Evolutionary conservation across 176 grass and related monocot genomes (phyloP).

Genomic region (Phyllostachys edulis): DNA sequence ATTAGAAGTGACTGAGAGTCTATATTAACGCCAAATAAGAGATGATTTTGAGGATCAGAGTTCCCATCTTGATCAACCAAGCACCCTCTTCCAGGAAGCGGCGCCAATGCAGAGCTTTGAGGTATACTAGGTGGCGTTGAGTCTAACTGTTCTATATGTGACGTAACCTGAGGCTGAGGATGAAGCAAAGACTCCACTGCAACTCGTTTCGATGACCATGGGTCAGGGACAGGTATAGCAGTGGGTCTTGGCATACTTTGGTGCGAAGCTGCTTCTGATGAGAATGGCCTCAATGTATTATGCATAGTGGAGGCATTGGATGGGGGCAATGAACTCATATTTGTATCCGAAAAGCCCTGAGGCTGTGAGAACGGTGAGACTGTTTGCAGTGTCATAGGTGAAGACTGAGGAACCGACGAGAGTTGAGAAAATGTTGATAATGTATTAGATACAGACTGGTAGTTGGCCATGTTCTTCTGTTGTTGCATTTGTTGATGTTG

Average conservation of each 20-base stretch:
- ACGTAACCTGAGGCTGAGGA: conserved; percentile 40
- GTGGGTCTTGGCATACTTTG: conserved; percentile 61
- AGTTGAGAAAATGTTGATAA: conserved; percentile 51
- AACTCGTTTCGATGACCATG: conserved; percentile 74
- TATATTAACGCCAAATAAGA: conserved; percentile 75
- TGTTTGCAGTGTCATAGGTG: conserved; percentile 44
- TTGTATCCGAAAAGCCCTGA: conserved; percentile 58
- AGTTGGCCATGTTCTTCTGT: conserved; percentile 54
- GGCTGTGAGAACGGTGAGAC: conserved; percentile 56
- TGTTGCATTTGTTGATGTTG: conserved; percentile 78
- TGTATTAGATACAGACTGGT: conserved; percentile 48
- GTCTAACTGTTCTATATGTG: conserved; percentile 63
- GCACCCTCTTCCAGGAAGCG: conserved; percentile 72
- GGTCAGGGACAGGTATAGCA: conserved; percentile 43
- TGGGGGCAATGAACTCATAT: conserved; percentile 54
- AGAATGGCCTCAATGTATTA: conserved; percentile 60
- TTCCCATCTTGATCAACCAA: conserved; percentile 69
- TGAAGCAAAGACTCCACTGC: conserved; percentile 66
- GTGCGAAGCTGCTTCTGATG: conserved; percentile 58
- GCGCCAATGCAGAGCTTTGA: conserved; percentile 59
- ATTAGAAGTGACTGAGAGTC: conserved; percentile 69
- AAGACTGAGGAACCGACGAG: conserved; percentile 38
- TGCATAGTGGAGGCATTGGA: conserved; percentile 44
- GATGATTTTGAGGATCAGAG: conserved; percentile 70
- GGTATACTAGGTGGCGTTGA: conserved; percentile 43